Conservation (phyloP, 1,284 basidiomycete genomes). For the Leccinum solheimii region DNA sequence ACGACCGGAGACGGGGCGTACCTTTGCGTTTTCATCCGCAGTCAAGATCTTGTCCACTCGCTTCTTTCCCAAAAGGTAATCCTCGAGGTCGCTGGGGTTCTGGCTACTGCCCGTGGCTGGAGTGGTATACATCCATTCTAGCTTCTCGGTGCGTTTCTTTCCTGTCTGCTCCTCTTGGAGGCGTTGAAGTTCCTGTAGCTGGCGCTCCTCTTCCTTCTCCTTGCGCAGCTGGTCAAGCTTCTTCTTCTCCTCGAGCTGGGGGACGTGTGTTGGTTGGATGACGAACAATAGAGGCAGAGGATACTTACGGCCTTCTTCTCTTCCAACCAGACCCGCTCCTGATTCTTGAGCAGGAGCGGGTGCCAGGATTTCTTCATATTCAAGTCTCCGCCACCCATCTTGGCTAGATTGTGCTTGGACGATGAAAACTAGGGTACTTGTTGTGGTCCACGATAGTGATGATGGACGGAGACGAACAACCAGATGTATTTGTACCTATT, state of each 20-base stretch:
- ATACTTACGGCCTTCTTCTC: slow-evolving; percentile 88
- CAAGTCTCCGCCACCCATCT: slow-evolving; percentile 94
- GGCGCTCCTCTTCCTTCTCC: slow-evolving; percentile 96
- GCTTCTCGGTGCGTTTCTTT: slow-evolving; percentile 88
- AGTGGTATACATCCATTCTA: slow-evolving; percentile 99
- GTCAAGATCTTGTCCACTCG: slow-evolving; percentile 94
- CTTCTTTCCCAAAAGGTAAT: slow-evolving; percentile 98
- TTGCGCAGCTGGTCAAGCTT: slow-evolving; percentile 95
- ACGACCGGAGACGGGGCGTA: slow-evolving; percentile 37
- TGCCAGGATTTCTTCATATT: slow-evolving; percentile 99
- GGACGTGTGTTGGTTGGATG: slow-evolving; percentile 15
- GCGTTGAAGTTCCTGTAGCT: slow-evolving; percentile 93
- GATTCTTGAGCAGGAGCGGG: slow-evolving; percentile 96
- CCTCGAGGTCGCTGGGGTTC: slow-evolving; percentile 91
- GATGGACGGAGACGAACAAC: neutral
- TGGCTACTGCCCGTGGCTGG: slow-evolving; percentile 82
- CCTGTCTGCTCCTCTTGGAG: slow-evolving; percentile 94
- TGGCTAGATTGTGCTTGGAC: slow-evolving; percentile 41
- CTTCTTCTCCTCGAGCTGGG: slow-evolving; percentile 92
- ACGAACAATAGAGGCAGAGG: neutral
- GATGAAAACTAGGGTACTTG: slow-evolving; percentile 6
- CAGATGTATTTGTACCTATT: slow-evolving; percentile 27
- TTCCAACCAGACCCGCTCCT: slow-evolving; percentile 99
- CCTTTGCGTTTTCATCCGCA: slow-evolving; percentile 87
- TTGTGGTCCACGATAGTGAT: neutral